Conservation (phyloP, 2,329 filamentous ascomycete genomes). For the Aspergillus viridinutans region DNA sequence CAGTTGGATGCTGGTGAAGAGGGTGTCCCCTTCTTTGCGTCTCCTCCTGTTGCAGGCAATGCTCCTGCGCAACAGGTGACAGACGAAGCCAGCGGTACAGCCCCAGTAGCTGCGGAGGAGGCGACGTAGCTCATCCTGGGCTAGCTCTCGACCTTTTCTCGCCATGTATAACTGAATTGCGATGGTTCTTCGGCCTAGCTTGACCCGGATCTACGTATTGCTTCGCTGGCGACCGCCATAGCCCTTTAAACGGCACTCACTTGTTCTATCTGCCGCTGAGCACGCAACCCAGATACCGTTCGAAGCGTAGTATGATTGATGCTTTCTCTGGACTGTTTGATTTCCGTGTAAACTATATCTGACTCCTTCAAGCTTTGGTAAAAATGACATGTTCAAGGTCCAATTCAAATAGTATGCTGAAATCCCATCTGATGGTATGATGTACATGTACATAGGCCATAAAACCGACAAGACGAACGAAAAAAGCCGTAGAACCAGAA, state of each 20-base stretch:
- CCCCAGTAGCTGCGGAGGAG: conserved; percentile 13
- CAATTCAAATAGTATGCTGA: conserved; percentile 6
- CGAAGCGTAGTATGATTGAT: background rate
- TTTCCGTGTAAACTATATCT: background rate
- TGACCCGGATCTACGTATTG: background rate
- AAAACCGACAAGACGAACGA: background rate
- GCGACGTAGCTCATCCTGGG: conserved; percentile 9
- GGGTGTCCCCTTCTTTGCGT: conserved; percentile 48
- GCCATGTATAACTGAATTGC: conserved; percentile 14
- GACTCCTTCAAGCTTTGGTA: background rate
- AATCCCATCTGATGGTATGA: conserved; percentile 11
- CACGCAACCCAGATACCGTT: background rate
- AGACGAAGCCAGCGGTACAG: conserved; percentile 8
- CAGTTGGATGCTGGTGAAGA: conserved; percentile 94
- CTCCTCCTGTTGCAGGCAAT: conserved; percentile 18
- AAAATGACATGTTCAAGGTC: background rate
- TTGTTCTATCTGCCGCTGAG: background rate
- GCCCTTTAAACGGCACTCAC: background rate
- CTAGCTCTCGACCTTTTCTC: background rate
- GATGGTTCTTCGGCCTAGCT: conserved; percentile 3
- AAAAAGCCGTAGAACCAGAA: background rate
- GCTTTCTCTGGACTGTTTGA: background rate
- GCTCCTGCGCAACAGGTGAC: conserved; percentile 17
- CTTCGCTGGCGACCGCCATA: background rate
- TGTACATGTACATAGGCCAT: conserved; percentile 13